Conservation (phyloP, 2,329 filamentous ascomycete species). For the Penicillium occitanis region DNA sequence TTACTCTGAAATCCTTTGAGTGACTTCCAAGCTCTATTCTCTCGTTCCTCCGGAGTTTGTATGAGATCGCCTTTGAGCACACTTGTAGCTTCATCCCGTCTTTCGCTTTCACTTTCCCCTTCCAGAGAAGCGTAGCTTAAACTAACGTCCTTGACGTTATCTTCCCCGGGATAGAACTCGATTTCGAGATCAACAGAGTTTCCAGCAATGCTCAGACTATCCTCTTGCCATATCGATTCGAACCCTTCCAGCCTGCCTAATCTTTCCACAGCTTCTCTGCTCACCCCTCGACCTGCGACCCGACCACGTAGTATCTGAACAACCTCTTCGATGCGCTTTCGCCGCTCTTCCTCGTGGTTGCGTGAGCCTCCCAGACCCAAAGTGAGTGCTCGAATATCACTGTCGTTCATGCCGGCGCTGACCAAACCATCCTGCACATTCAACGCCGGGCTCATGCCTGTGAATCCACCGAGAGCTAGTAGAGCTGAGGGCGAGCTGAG, state of each 20-base stretch:
- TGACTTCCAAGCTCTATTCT: constrained; percentile 37
- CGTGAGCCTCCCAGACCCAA: constrained; percentile 38
- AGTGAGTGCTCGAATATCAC: constrained; percentile 40
- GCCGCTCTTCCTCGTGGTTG: constrained; percentile 45
- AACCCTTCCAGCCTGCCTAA: constrained; percentile 46
- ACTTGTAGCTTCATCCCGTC: constrained; percentile 44
- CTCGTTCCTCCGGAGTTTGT: constrained; percentile 34
- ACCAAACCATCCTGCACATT: constrained; percentile 40
- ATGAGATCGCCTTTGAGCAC: constrained; percentile 44
- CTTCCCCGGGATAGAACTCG: constrained; percentile 42
- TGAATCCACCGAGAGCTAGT: constrained; percentile 44
- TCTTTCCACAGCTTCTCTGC: constrained; percentile 45
- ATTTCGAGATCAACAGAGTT: constrained; percentile 50
- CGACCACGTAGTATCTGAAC: constrained; percentile 41
- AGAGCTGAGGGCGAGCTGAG: constrained; percentile 49
- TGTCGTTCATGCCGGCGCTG: constrained; percentile 39
- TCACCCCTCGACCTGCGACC: constrained; percentile 45
- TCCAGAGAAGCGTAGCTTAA: constrained; percentile 45
- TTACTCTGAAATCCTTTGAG: constrained; percentile 45
- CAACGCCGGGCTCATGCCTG: constrained; percentile 43
- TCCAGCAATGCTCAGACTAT: constrained; percentile 48
- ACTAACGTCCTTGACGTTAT: constrained; percentile 45
- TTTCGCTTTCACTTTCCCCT: constrained; percentile 39
- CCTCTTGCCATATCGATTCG: constrained; percentile 49
- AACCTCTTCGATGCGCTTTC: constrained; percentile 43